Base-by-base conservation (phyloP, 176 grass and related monocot species). In the Zoysia japonica region DNA sequence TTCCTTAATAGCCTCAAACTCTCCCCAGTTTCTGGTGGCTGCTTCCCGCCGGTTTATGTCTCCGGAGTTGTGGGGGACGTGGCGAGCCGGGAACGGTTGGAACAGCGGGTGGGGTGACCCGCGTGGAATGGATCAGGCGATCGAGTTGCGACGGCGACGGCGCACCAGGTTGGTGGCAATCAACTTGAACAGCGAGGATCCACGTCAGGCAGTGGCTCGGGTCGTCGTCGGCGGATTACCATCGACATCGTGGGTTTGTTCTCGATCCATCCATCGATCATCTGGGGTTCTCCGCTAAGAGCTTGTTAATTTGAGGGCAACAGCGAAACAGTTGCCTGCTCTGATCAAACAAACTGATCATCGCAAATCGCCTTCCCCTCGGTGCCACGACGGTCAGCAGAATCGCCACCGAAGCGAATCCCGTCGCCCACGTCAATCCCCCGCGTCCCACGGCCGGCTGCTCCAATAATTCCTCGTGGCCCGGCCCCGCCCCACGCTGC, bases 51-150 rank as follows among this genome's bases (percentile, higher is more conserved):
- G 44, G 65, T 4, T 16, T 84, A 63, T 76, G 77, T 77, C 70
- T 7, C 65, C 54, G 53, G 73, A 28, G 73, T 11, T 14, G 12
- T 1, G 11, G 65, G 44, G 82, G 65, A 70, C 82, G 82, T 77
- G 82, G 82, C 82, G 65, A 50, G 17, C 15, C 65, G 82, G 20
- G 73, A 84, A 4, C 77, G 82, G 65, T 16, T 40, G 54, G 53
- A 13, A 17, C 16, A 17, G 82, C 41, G 12, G 42, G 2, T 37
- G 73, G 28, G 17, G 82, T 28, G 65, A 4, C 72, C 72, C 72
- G 40, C 35, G 15, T 61, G 14, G 15, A 62, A 39, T 41, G 82
- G 82, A 84, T 77, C 69, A 82, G 81, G 81, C 64, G 13, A 52
- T 7, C 72, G 39, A 46, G 16, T 56, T 20, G 81, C 5, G 64